Evolutionary conservation across 768 basidiomycete genomes (phyloP).

Genomic region (Trametes cinnabarina): DNA sequence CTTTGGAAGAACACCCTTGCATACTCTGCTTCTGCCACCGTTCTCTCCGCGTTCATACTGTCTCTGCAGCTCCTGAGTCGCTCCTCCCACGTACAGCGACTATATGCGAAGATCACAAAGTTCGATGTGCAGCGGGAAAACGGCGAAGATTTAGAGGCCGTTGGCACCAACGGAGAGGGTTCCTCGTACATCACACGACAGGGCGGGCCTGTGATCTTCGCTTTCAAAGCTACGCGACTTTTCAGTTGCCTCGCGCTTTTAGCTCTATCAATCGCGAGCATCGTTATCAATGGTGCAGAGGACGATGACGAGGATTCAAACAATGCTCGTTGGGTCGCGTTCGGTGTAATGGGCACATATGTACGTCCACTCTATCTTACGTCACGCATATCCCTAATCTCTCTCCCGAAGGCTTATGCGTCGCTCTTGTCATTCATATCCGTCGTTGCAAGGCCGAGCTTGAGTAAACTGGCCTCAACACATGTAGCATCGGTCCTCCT

Average conservation of each 20-base stretch:
- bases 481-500: constrained; percentile 53
- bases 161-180: neutral
- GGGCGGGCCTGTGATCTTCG: constrained; percentile 48
- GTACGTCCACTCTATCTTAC: constrained; percentile 8
- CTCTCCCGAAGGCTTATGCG: constrained; percentile 21
- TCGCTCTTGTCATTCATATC: constrained; percentile 26
- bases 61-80: constrained; percentile 16
- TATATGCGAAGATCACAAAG: constrained; percentile 7
- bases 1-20: constrained; percentile 16
- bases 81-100: neutral
- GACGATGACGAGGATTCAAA: neutral
- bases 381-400: constrained; percentile 23
- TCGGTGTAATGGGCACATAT: constrained; percentile 16
- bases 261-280: constrained; percentile 45
- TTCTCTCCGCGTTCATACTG: constrained; percentile 8
- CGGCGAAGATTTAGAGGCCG: constrained; percentile 5
- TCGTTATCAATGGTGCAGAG: constrained; percentile 29
- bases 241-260: constrained; percentile 47
- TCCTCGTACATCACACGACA: constrained; percentile 26
- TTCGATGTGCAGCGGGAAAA: neutral
- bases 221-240: constrained; percentile 46
- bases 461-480: constrained; percentile 29
- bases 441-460: constrained; percentile 10
- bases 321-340: constrained; percentile 4
- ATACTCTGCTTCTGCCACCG: constrained; percentile 11